A percentile compares a stretch with the other conserved stretches of the same genome.
Conservation (phyloP, 1,284 basidiomycete genomes). For the Leccinum subspadiceum region DNA sequence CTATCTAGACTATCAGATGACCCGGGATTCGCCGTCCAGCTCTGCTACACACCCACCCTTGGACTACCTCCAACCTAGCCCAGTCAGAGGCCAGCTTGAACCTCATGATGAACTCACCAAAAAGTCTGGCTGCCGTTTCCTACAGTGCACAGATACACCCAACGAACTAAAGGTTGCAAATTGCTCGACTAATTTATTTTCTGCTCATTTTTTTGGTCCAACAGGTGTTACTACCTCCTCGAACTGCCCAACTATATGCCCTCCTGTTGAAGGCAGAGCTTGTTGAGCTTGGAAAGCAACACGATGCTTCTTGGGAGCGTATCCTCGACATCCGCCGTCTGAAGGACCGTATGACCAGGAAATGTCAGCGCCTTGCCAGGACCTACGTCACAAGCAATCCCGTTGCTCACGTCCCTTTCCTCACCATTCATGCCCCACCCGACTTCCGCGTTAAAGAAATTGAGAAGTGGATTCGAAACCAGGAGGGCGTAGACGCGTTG, state of each 20-base stretch:
- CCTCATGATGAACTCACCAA: constrained; percentile 51
- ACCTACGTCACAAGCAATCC: constrained; percentile 38
- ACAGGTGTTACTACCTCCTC: constrained; percentile 68
- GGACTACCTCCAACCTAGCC: constrained; percentile 57
- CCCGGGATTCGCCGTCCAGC: constrained; percentile 22
- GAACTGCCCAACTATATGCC: constrained; percentile 65
- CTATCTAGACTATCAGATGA: constrained; percentile 19
- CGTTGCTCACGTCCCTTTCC: constrained; percentile 46
- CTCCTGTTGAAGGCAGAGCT: constrained; percentile 61
- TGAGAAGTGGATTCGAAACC: constrained; percentile 64
- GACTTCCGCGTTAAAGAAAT: constrained; percentile 76
- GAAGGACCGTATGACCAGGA: constrained; percentile 77
- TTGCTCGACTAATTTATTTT: constrained; percentile 3
- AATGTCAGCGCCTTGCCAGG: constrained; percentile 60
- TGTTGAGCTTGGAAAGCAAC: constrained; percentile 56
- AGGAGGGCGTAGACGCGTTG: constrained; percentile 31
- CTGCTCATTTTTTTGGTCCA: constrained; percentile 10
- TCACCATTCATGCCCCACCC: constrained; percentile 60
- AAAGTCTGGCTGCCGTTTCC: constrained; percentile 59
- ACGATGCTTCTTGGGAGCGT: constrained; percentile 56
- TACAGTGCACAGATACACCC: constrained; percentile 72
- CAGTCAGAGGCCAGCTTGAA: constrained; percentile 71
- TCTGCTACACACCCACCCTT: constrained; percentile 35
- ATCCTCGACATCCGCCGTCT: constrained; percentile 70
- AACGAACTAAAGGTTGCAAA: constrained; percentile 63